Conservation (phyloP, 768 basidiomycete genomes). For the Pisolithus albus region DNA sequence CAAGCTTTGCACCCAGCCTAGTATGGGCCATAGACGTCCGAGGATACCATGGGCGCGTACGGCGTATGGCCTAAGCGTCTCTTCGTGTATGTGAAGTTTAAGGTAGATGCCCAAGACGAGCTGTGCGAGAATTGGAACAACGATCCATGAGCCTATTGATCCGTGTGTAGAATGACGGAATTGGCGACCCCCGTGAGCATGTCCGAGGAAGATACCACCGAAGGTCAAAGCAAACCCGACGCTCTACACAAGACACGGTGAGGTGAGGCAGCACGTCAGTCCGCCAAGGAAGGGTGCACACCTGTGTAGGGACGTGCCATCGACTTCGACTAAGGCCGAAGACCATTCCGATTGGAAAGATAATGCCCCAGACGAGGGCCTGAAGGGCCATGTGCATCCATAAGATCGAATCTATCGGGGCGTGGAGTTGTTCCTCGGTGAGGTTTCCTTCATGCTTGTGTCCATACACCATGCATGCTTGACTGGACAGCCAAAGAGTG, state of each 20-base stretch:
- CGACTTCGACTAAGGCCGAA: conserved; percentile 69
- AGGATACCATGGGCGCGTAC: conserved; percentile 69
- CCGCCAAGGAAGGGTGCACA: conserved; percentile 20
- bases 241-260: conserved; percentile 35
- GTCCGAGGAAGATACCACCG: conserved; percentile 76
- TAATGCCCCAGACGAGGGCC: conserved; percentile 70
- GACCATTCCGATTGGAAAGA: conserved; percentile 84
- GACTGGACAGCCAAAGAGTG: neutral
- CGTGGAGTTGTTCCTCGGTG: conserved; percentile 54
- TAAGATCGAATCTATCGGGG: conserved; percentile 69
- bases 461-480: conserved; percentile 23
- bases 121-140: conserved; percentile 62
- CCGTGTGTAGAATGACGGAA: conserved; percentile 76
- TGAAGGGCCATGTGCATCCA: conserved; percentile 83
- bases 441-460: conserved; percentile 53
- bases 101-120: conserved; percentile 77
- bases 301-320: conserved; percentile 90
- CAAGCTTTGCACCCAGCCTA: conserved; percentile 87
- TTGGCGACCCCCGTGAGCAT: conserved; percentile 74
- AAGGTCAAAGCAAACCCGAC: conserved; percentile 63
- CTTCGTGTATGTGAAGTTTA: conserved; percentile 85
- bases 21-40: conserved; percentile 75
- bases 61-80: conserved; percentile 61
- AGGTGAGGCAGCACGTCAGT: neutral
- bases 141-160: conserved; percentile 44